phyloP scores from a whole-genome alignment of 2,329 filamentous ascomycete species.

The Colletotrichum orchidophilum region DNA sequence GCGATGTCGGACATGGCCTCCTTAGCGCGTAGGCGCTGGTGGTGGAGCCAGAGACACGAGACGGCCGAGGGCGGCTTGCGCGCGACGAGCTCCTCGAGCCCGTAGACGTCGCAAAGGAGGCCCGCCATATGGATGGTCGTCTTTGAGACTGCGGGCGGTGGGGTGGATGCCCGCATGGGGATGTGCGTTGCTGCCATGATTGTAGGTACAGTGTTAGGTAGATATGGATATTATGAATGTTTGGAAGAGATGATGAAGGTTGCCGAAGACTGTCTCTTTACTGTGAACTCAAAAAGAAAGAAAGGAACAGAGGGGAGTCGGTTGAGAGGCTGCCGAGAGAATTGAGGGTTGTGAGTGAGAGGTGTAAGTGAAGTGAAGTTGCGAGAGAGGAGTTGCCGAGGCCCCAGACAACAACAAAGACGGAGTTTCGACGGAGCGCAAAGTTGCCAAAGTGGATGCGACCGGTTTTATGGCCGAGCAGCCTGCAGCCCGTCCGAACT shows the following conservation, averaged over 20 bases:
- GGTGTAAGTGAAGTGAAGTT: slow-evolving; percentile 1
- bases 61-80: slow-evolving; percentile 58
- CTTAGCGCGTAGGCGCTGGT: slow-evolving; percentile 77
- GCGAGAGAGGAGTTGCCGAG: slow-evolving; percentile 19
- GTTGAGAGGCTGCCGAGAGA: neutral
- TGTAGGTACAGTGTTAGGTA: neutral
- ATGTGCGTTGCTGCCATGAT: slow-evolving; percentile 39
- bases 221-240: too few relatives aligned
- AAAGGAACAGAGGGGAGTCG: too few relatives aligned
- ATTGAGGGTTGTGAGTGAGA: neutral
- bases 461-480: neutral
- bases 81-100: slow-evolving; percentile 74
- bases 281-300: too few relatives aligned
- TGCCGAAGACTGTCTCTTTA: too few relatives aligned
- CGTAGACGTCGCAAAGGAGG: slow-evolving; percentile 82
- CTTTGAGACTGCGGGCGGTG: slow-evolving; percentile 65
- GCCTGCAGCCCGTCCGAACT: neutral
- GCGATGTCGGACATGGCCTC: slow-evolving; percentile 82
- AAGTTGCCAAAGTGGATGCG: slow-evolving; percentile 10
- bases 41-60: slow-evolving; percentile 90
- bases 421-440: neutral
- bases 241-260: too few relatives aligned
- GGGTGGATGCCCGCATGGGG: slow-evolving; percentile 42
- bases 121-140: slow-evolving; percentile 79
- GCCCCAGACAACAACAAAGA: slow-evolving; percentile 16